Percentiles rank a stretch among this genome's conserved stretches.
Conservation (phyloP, 208 protist species). For the Leishmania aethiopica region DNA sequence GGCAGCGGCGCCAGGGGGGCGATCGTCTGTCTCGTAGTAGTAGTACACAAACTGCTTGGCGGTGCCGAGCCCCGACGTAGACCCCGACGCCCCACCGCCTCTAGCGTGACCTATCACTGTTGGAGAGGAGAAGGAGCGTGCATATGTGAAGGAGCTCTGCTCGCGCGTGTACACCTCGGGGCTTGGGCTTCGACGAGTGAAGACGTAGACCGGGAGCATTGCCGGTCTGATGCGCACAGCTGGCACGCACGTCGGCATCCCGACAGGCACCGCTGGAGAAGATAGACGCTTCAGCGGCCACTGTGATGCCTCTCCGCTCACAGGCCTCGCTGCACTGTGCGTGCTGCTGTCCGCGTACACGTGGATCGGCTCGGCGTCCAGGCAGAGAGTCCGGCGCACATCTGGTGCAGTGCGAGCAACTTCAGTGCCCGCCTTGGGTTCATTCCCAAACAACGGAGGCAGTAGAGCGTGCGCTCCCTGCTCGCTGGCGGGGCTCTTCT, state of each 20-base stretch:
- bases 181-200: slow-evolving; percentile 64
- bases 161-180: slow-evolving; percentile 52
- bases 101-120: background rate
- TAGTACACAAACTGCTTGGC: slow-evolving; percentile 46
- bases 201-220: slow-evolving; percentile 68
- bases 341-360: slow-evolving; percentile 9
- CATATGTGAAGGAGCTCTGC: slow-evolving; percentile 10
- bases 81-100: background rate
- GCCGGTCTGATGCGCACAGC: slow-evolving; percentile 28
- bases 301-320: background rate
- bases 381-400: slow-evolving; percentile 17
- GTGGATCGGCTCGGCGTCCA: slow-evolving; percentile 29
- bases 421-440: background rate
- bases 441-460: background rate
- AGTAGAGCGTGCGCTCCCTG: background rate
- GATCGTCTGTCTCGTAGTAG: slow-evolving; percentile 29
- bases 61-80: background rate
- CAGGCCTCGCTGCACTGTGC: background rate
- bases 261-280: background rate
- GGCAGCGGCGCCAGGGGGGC: background rate
- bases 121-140: background rate
- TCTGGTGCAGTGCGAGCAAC: background rate
- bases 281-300: background rate
- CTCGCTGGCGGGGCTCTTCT: background rate
- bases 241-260: background rate